These are phyloP conservation scores for Colletotrichum gigasporum DNA, from an alignment of 2,329 filamentous ascomycete genomes.

Conservation along the genomic window DNA sequence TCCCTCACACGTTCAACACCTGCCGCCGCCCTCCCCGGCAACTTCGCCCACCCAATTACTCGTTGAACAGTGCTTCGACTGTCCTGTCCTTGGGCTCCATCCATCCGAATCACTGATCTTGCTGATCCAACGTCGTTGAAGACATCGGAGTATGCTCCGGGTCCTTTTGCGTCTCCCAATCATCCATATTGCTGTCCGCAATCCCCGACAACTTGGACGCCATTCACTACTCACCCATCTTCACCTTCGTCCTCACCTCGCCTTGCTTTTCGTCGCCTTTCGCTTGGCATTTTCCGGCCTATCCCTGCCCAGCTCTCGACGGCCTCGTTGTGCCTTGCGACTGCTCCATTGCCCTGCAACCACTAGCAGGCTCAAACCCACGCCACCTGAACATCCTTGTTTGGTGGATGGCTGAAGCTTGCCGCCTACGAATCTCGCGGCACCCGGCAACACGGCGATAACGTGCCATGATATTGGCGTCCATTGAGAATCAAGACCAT, in stretches of 20 bases:
- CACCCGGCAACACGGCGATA: slow-evolving; percentile 8
- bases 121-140: not conserved
- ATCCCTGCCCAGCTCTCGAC: slow-evolving; percentile 18
- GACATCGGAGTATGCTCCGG: slow-evolving; percentile 18
- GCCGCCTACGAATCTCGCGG: slow-evolving; percentile 3
- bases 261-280: slow-evolving; percentile 14
- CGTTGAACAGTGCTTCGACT: not conserved
- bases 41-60: not conserved
- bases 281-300: not conserved
- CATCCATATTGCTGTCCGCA: not conserved
- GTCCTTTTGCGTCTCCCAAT: not conserved
- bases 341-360: slow-evolving; percentile 12
- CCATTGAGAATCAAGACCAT: not conserved
- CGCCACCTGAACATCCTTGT: slow-evolving; percentile 28
- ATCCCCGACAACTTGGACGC: not conserved
- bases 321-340: slow-evolving; percentile 4
- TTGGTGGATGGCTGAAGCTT: not conserved
- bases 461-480: not conserved
- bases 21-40: not conserved
- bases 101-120: not conserved
- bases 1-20: not conserved
- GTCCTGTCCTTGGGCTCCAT: not conserved
- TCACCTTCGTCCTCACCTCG: not conserved
- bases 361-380: slow-evolving; percentile 20
- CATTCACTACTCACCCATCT: not conserved